phyloP scores from a whole-genome alignment of 192 early-diverging fungal genomes.

The Entomortierella beljakovae region DNA sequence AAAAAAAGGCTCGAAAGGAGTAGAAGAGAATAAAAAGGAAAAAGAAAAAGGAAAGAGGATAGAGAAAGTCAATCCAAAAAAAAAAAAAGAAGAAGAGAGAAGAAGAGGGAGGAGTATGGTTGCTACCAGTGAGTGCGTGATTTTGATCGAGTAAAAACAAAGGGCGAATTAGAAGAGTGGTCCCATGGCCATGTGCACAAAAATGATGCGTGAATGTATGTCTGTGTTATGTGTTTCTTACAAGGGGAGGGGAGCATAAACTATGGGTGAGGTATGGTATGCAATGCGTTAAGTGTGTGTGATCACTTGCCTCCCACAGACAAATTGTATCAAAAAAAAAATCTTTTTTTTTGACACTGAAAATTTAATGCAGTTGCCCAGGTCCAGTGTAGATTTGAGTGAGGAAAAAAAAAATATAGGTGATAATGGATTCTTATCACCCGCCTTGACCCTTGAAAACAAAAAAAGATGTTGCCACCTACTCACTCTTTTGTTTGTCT shows the following conservation, averaged over 20 bases:
- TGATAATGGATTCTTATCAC: too few relatives aligned
- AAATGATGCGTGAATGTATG: too few relatives aligned
- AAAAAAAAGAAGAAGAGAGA: not conserved
- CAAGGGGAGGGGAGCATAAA: not conserved
- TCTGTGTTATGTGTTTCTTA: not conserved
- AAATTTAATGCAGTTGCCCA: too few relatives aligned
- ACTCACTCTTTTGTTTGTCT: too few relatives aligned
- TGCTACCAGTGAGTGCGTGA: not conserved
- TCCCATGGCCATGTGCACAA: slow-evolving; percentile 17
- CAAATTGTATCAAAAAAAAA: not conserved
- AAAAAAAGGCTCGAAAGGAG: not conserved
- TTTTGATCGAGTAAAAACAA: not conserved
- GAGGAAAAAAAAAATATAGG: too few relatives aligned
- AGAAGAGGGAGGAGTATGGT: too few relatives aligned
- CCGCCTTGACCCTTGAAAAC: too few relatives aligned
- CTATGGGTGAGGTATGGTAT: not conserved
- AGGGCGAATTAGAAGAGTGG: slow-evolving; percentile 8
- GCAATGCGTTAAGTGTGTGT: slow-evolving; percentile 4
- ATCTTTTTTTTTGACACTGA: not conserved
- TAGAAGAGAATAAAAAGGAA: not conserved
- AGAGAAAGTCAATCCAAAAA: not conserved
- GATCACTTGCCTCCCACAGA: not conserved
- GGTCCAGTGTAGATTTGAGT: too few relatives aligned
- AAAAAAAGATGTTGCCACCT: too few relatives aligned
- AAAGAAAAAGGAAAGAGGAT: not conserved